A percentile compares a stretch with the other conserved stretches of the same genome.
These are phyloP conservation scores for Abelmoschus esculentus DNA, from an alignment of 345 rosid species.

Conservation along the genomic window DNA sequence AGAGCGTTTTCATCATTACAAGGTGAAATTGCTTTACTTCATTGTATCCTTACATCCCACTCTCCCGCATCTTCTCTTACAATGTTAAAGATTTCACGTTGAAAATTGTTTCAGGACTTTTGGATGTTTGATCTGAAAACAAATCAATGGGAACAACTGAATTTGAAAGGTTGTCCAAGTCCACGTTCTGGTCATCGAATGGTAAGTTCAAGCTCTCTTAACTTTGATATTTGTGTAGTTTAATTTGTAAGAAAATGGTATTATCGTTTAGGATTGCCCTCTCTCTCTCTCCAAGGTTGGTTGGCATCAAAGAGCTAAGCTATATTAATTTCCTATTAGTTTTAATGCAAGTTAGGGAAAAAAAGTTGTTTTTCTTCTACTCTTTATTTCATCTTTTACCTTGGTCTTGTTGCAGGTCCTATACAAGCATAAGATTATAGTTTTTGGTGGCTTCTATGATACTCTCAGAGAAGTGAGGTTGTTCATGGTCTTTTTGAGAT, in stretches of 20 bases:
- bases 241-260: conserved; percentile 1
- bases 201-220: conserved; percentile 37
- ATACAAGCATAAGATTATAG: conserved; percentile 85
- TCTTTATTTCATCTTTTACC: not conserved
- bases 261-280: not conserved
- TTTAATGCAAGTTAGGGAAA: not conserved
- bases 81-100: not conserved
- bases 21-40: conserved; percentile 34
- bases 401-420: conserved; percentile 54
- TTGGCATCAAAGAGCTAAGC: not conserved
- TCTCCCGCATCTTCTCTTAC: not conserved
- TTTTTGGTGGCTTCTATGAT: conserved; percentile 97
- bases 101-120: conserved; percentile 49
- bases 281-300: not conserved
- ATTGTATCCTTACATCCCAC: not conserved
- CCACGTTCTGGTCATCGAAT: conserved; percentile 94
- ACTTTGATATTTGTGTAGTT: not conserved
- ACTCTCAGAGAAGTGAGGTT: conserved; percentile 99
- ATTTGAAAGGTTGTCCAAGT: conserved; percentile 82
- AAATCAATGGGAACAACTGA: conserved; percentile 92
- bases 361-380: not conserved
- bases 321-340: not conserved
- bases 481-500: conserved; percentile 25
- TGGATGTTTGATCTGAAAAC: conserved; percentile 93
- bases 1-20: conserved; percentile 95